Base-by-base conservation (phyloP, 305 asterid genomes). In the Andrographis paniculata region DNA sequence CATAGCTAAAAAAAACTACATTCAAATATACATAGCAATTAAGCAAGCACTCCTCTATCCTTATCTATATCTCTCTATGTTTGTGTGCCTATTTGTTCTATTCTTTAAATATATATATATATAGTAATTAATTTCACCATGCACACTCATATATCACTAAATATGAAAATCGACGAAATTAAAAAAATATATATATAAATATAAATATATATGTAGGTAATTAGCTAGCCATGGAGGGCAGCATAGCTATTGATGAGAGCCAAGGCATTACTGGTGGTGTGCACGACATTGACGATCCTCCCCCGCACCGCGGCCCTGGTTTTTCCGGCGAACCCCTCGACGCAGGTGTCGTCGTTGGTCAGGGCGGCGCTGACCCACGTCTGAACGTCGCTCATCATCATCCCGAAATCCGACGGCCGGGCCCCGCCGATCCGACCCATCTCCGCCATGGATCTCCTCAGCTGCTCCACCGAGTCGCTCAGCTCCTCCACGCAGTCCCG, bases 351-450 rank as follows among this genome's bases (percentile, higher is more conserved):
- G 1, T 76, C 79, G 6, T 79, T 71, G 0, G 89, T 79, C 68
- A 79, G 39, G 36, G 84, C 79, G 14, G 79, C 78, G 52, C 89
- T 79, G 1, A 79, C 71, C 84, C 79, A 79, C 0, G 82, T 76
- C 45, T 76, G 77, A 18, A 79, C 39, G 15, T 76, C 66, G 21
- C 54, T 68, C 67, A 79, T 66, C 9, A 44, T 61, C 19, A 65
- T 4, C n/a, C 17, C 59, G 28, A 67, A 70, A 8, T 68, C 49
- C 0, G 63, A 17, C 0, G 67, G 69, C 30, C 30, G 30, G 42
- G 17, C 14, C 5, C 42, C 39, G 9, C 18, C 51, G 12, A 75
- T 39, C 6, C 60, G 38, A 3, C 53, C 42, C 79, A 79, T 76
- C 61, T 70, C 84, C 17, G 38, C 66, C 33, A 76, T 20, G 0